Evolutionary conservation across 2,329 filamentous ascomycete genomes (phyloP).

Genomic region (Waltergamsia citrina): DNA sequence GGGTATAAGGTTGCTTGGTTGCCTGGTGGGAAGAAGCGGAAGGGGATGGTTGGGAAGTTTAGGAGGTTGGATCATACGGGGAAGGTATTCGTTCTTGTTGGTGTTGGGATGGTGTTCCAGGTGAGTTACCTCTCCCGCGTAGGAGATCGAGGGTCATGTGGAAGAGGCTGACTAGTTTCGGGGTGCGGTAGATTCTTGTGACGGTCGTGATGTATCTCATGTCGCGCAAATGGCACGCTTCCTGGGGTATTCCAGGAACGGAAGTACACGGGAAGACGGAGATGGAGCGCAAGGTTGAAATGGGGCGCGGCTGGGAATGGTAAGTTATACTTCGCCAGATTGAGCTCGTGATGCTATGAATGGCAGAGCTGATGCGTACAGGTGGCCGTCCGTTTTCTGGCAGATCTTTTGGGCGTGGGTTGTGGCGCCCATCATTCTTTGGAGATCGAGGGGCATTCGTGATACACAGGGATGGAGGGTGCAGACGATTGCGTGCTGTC

Average conservation of each 20-base stretch:
- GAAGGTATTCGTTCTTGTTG: conserved; percentile 37
- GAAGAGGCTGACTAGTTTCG: conserved; percentile 3
- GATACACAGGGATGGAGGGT: conserved; percentile 59
- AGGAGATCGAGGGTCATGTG: no score
- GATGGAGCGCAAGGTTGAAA: conserved; percentile 33
- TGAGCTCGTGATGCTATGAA: not conserved
- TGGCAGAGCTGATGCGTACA: not conserved
- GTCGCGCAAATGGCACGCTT: conserved; percentile 52
- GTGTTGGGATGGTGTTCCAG: conserved; percentile 45
- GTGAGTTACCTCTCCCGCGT: conserved; percentile 21
- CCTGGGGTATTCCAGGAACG: conserved; percentile 49
- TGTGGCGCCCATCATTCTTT: conserved; percentile 51
- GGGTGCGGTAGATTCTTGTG: conserved; percentile 45
- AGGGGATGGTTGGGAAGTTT: conserved; percentile 17
- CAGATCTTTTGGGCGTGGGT: conserved; percentile 56
- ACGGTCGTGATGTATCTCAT: conserved; percentile 49
- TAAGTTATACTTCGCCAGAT: conserved; percentile 9
- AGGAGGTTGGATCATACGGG: conserved; percentile 28
- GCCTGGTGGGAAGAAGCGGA: not conserved
- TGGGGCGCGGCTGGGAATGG: conserved; percentile 54
- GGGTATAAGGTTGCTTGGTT: not conserved
- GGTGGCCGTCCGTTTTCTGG: conserved; percentile 33
- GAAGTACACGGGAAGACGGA: conserved; percentile 42
- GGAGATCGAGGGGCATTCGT: conserved; percentile 48
- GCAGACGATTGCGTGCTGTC: conserved; percentile 47